A percentile compares a stretch with the other conserved stretches of the same genome.
phyloP scores from a whole-genome alignment of 352 stramenopile species.

The Phytophthora aleatoria region DNA sequence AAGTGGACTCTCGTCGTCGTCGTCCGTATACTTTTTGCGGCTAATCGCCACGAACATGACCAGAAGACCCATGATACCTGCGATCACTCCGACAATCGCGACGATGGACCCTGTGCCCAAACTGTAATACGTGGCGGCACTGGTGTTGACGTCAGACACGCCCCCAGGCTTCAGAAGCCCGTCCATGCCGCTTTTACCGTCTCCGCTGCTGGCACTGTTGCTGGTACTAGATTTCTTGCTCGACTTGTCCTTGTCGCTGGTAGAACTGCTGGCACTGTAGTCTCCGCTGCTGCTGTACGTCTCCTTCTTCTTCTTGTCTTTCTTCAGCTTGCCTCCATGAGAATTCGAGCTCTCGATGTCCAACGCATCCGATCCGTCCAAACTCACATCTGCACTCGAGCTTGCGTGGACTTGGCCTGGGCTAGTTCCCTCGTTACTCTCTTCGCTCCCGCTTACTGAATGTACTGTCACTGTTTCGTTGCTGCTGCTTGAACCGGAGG shows the following conservation, averaged over 20 bases:
- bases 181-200: slow-evolving; percentile 11
- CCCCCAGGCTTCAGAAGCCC: slow-evolving; percentile 33
- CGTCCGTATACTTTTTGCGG: slow-evolving; percentile 61
- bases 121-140: slow-evolving; percentile 53
- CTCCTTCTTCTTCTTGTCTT: slow-evolving; percentile 23
- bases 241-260: not conserved
- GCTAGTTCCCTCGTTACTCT: slow-evolving; percentile 7
- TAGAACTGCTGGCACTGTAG: slow-evolving; percentile 1
- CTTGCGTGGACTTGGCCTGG: slow-evolving; percentile 33
- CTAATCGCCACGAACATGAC: slow-evolving; percentile 64
- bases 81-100: slow-evolving; percentile 72
- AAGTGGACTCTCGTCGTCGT: slow-evolving; percentile 55
- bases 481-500: slow-evolving; percentile 17
- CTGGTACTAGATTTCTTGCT: slow-evolving; percentile 3
- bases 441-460: slow-evolving; percentile 7
- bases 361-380: slow-evolving; percentile 2
- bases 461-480: slow-evolving; percentile 25
- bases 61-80: slow-evolving; percentile 61
- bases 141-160: slow-evolving; percentile 52
- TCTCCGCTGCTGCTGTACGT: slow-evolving; percentile 18
- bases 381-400: slow-evolving; percentile 28
- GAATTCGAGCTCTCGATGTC: slow-evolving; percentile 2
- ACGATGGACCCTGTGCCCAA: slow-evolving; percentile 68
- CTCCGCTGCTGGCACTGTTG: slow-evolving; percentile 7
- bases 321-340: slow-evolving; percentile 14